Percentiles rank a stretch among this genome's conserved stretches.
These are phyloP conservation scores for Arthrobotrys conoides DNA, from an alignment of 2,329 filamentous ascomycete genomes.

Conservation along the genomic window DNA sequence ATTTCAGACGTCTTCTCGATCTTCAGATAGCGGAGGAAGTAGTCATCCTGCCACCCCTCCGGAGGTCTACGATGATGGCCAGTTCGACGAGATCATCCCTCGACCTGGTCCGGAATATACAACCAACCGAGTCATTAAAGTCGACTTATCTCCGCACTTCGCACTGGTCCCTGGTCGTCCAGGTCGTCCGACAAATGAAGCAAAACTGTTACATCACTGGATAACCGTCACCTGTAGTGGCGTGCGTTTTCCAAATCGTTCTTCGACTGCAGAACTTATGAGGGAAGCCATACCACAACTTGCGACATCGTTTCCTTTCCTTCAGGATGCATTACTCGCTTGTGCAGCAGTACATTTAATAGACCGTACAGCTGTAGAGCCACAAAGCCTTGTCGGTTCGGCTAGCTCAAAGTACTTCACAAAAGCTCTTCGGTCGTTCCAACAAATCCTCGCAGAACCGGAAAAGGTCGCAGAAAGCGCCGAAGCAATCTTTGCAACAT, in stretches of 20 bases:
- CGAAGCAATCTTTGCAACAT: slow-evolving; percentile 50
- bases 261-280: slow-evolving; percentile 50
- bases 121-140: slow-evolving; percentile 34
- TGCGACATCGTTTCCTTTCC: slow-evolving; percentile 39
- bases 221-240: slow-evolving; percentile 51
- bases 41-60: slow-evolving; percentile 35
- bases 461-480: slow-evolving; percentile 32
- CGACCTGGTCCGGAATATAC: slow-evolving; percentile 36
- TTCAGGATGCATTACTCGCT: slow-evolving; percentile 51
- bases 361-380: slow-evolving; percentile 41
- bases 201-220: slow-evolving; percentile 55
- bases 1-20: slow-evolving; percentile 4
- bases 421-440: slow-evolving; percentile 42
- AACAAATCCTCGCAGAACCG: slow-evolving; percentile 41
- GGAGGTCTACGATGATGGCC: slow-evolving; percentile 54
- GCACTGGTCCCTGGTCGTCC: slow-evolving; percentile 54
- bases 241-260: slow-evolving; percentile 46
- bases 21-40: neutral
- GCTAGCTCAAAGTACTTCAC: slow-evolving; percentile 47
- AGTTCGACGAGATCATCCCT: slow-evolving; percentile 56
- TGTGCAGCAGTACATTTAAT: slow-evolving; percentile 51
- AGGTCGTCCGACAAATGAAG: slow-evolving; percentile 54
- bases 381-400: slow-evolving; percentile 39
- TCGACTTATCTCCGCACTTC: slow-evolving; percentile 38
- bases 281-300: slow-evolving; percentile 55